These are phyloP conservation scores for Tylopilus sp. DNA, from an alignment of 1,284 basidiomycete species.

Conservation along the genomic window DNA sequence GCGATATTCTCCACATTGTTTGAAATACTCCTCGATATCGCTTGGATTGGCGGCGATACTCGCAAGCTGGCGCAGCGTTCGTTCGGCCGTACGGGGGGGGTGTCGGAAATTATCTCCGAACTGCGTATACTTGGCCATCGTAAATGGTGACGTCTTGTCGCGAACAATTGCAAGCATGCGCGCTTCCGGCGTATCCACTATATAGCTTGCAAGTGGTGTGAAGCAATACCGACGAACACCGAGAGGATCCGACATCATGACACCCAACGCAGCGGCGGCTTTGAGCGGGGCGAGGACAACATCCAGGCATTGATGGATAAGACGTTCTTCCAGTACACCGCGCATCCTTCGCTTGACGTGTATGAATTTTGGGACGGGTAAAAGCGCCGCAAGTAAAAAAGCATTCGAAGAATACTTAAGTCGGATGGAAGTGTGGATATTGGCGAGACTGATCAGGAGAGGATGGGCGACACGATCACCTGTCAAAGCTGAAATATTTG, in stretches of 20 bases:
- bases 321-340: constrained; percentile 43
- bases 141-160: constrained; percentile 16
- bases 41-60: not conserved
- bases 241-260: constrained; percentile 40
- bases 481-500: too few relatives aligned
- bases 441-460: constrained; percentile 14
- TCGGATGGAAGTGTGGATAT: constrained; percentile 39
- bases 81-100: too few relatives aligned
- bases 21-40: constrained; percentile 11
- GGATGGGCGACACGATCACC: constrained; percentile 38
- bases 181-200: constrained; percentile 1
- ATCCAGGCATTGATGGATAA: constrained; percentile 15
- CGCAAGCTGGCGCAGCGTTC: constrained; percentile 30
- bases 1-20: not conserved
- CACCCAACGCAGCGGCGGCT: constrained; percentile 33
- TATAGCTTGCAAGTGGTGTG: constrained; percentile 4
- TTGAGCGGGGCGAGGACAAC: constrained; percentile 30
- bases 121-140: constrained; percentile 6
- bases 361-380: constrained; percentile 44
- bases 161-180: constrained; percentile 10
- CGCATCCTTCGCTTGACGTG: not conserved
- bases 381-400: constrained; percentile 42
- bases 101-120: constrained; percentile 10
- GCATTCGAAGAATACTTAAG: constrained; percentile 43
- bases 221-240: constrained; percentile 23